These are phyloP conservation scores for Erodium trifolium DNA, from an alignment of 441 rosid genomes.

Conservation along the genomic window DNA sequence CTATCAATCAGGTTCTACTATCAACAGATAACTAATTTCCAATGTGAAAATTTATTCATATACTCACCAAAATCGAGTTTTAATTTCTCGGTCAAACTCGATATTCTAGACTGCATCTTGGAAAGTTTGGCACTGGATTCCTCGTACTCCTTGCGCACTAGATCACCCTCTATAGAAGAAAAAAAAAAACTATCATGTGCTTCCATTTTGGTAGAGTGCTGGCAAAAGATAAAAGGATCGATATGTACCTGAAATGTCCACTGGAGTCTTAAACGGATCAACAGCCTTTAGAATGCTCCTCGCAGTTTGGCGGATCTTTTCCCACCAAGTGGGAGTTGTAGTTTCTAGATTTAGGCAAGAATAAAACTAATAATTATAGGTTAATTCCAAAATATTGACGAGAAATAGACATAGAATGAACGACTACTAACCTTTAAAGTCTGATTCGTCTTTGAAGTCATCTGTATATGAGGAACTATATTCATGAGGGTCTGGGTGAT, in stretches of 20 bases:
- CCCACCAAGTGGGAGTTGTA: slow-evolving; percentile 68
- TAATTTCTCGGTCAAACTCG: slow-evolving; percentile 69
- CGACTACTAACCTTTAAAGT: not conserved
- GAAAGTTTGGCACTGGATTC: slow-evolving; percentile 68
- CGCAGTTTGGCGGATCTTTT: slow-evolving; percentile 69
- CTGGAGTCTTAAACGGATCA: slow-evolving; percentile 48
- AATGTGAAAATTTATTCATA: not conserved
- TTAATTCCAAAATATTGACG: not conserved
- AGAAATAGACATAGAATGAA: not conserved
- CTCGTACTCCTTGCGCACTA: slow-evolving; percentile 77
- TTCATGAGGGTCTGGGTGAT: not conserved
- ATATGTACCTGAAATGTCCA: slow-evolving; percentile 59
- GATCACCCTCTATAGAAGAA: slow-evolving; percentile 61
- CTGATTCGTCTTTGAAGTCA: not conserved
- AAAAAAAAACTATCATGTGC: slow-evolving; percentile 12
- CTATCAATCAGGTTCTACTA: not conserved
- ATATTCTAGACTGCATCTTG: slow-evolving; percentile 78
- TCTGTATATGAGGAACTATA: not conserved
- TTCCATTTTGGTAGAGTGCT: not conserved
- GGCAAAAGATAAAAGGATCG: not conserved
- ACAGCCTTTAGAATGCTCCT: slow-evolving; percentile 60
- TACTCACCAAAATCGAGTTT: slow-evolving; percentile 82
- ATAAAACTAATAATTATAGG: not conserved
- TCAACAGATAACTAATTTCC: not conserved
- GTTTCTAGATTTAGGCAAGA: slow-evolving; percentile 38